Evolutionary conservation across 352 stramenopile genomes (phyloP), one percentile per base, ranked within the genome.

Genomic region (Phytophthora vignae): DNA sequence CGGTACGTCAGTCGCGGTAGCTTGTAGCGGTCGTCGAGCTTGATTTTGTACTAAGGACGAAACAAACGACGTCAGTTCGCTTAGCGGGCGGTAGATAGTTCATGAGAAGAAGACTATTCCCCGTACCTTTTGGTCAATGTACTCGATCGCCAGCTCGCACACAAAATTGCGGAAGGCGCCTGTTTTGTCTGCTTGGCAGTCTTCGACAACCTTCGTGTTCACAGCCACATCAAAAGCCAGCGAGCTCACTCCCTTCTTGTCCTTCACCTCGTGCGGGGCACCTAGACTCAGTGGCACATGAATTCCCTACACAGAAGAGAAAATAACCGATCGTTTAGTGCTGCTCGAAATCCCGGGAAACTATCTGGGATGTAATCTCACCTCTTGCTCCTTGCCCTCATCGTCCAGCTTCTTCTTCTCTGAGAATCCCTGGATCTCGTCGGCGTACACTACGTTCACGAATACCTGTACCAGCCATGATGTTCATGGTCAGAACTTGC

Each of bases 101-200:
- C 11, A 40, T n/a, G 4, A 10, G 42, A 1, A 49, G 15, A 19
- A 27, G 33, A 40, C 15, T 3, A 2, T 21, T 8, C 11, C 15
- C 1, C 27, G 10, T 73, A 92, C 85, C 80, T 95, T 95, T 64
- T 93, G 83, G 49, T 92, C 84, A 33, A 95, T 88, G 63, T 94
- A 94, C 55, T 95, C 82, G 53, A 94, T 87, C 25, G 88, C 85
- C 9, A 95, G 53, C 44, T 95, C 84, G 57, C 88, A 95, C 40
- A 95, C 83, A 79, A 95, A 95, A 58, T 94, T 89, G 38, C 87
- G 84, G 33, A 95, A 94, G 15, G 87, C 60, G 1, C 87, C 88
- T 1, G 82, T 89, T 65, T 79, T 87, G 71, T 95, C 88, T 15
- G 59, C 29, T 65, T 88, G 69, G 66, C 85, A 92, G 53, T 93